Evolutionary conservation across 805 yeast genomes (phyloP).

Genomic region (Citeromyces matritensis): DNA sequence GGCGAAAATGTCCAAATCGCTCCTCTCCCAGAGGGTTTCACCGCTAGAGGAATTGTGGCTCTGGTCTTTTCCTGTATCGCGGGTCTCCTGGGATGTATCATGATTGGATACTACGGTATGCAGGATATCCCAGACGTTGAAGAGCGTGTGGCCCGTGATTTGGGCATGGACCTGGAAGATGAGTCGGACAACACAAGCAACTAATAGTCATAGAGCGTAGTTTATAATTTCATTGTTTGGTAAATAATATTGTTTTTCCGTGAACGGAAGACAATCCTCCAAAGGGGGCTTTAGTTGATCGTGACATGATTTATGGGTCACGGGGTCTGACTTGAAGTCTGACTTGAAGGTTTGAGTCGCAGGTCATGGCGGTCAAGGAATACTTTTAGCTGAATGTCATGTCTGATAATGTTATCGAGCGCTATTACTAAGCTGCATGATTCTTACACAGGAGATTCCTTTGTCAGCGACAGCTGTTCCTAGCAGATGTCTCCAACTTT

Average conservation of each 20-base stretch:
- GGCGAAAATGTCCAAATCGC: slow-evolving; percentile 63
- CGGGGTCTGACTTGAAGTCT: no score
- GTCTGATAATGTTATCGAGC: no score
- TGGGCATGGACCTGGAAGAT: slow-evolving; percentile 26
- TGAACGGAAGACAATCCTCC: no score
- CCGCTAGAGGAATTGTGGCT: slow-evolving; percentile 91
- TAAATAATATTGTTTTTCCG: neutral
- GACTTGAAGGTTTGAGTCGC: no score
- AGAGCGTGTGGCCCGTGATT: slow-evolving; percentile 39
- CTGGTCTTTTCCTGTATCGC: slow-evolving; percentile 80
- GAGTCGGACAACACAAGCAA: slow-evolving; percentile 1
- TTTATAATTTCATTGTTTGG: neutral
- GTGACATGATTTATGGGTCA: no score
- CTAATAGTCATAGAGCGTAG: neutral
- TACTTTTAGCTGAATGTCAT: no score
- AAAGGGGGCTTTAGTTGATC: no score
- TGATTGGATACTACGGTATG: slow-evolving; percentile 75
- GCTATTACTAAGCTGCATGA: no score
- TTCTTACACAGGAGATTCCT: no score
- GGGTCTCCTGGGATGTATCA: slow-evolving; percentile 67
- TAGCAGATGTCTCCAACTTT: no score
- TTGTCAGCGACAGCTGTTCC: no score
- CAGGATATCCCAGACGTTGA: slow-evolving; percentile 66
- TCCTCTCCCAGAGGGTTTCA: slow-evolving; percentile 75
- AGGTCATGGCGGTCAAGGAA: no score